Conservation (phyloP, 768 basidiomycete species). For the Termitomyces sp. region DNA sequence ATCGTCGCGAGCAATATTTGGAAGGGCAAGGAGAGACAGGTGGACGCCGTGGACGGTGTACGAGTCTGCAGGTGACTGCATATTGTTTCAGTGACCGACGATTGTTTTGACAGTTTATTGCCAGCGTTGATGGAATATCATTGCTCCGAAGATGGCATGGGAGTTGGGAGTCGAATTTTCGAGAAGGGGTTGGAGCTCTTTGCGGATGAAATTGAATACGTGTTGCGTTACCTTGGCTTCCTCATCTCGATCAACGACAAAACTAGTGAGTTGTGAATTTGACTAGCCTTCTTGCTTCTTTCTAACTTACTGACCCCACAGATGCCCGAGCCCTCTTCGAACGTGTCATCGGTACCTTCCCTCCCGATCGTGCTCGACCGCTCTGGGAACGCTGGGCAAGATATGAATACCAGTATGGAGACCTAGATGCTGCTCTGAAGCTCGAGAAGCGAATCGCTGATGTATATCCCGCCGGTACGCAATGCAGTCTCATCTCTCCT, state of each 20-base stretch:
- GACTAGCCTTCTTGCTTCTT: not conserved
- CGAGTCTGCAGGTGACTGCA: constrained; percentile 77
- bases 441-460: constrained; percentile 88
- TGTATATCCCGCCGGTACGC: constrained; percentile 78
- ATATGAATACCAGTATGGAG: constrained; percentile 95
- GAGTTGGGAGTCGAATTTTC: constrained; percentile 87
- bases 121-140: constrained; percentile 95
- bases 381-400: constrained; percentile 96
- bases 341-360: constrained; percentile 74
- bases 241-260: constrained; percentile 93
- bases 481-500: not conserved
- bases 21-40: constrained; percentile 70
- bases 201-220: constrained; percentile 79
- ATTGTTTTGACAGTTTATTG: not conserved
- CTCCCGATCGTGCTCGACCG: constrained; percentile 73
- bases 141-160: constrained; percentile 62
- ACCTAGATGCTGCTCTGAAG: constrained; percentile 82
- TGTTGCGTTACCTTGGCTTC: constrained; percentile 88
- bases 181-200: constrained; percentile 88
- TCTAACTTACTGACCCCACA: constrained; percentile 24
- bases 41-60: constrained; percentile 90
- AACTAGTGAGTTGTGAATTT: constrained; percentile 61
- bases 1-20: constrained; percentile 72
- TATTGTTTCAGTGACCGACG: not conserved
- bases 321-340: constrained; percentile 97